Percentiles rank a stretch among this genome's conserved stretches.
phyloP scores from a whole-genome alignment of 1,284 basidiomycete genomes.

The Naganishia cerealis region DNA sequence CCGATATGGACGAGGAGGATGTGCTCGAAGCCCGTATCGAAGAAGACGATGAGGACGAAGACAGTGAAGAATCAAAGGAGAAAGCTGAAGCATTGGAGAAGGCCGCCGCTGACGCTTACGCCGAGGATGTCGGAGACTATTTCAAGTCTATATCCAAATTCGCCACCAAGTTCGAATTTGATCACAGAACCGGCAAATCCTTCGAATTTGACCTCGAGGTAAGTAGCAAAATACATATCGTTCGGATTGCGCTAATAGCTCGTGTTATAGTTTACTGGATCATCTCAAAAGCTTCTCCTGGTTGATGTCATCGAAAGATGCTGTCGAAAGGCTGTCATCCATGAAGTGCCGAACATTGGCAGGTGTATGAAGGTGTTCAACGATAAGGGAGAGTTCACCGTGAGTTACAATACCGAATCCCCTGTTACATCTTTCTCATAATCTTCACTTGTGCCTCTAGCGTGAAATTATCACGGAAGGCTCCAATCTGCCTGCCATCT shows the following conservation, averaged over 20 bases:
- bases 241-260: background rate
- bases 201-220: conserved; percentile 82
- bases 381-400: conserved; percentile 53
- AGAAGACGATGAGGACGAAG: conserved; percentile 52
- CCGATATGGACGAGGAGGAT: conserved; percentile 60
- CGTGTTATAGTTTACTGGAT: conserved; percentile 54
- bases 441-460: conserved; percentile 34
- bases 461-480: conserved; percentile 64
- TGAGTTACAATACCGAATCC: conserved; percentile 35
- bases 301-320: conserved; percentile 86
- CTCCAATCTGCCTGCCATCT: conserved; percentile 87
- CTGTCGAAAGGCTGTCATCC: conserved; percentile 77
- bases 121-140: conserved; percentile 53
- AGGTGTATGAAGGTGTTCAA: conserved; percentile 59
- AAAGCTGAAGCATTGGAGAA: conserved; percentile 57
- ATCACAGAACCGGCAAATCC: conserved; percentile 59
- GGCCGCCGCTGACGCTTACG: conserved; percentile 55
- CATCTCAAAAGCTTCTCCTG: conserved; percentile 80
- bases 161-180: conserved; percentile 71
- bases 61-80: conserved; percentile 51
- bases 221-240: conserved; percentile 44
- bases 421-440: conserved; percentile 3
- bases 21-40: conserved; percentile 68
- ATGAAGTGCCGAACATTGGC: conserved; percentile 81
- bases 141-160: conserved; percentile 59